These are phyloP conservation scores for Hirsutella rhossiliensis DNA, from an alignment of 2,329 filamentous ascomycete species.

Conservation along the genomic window DNA sequence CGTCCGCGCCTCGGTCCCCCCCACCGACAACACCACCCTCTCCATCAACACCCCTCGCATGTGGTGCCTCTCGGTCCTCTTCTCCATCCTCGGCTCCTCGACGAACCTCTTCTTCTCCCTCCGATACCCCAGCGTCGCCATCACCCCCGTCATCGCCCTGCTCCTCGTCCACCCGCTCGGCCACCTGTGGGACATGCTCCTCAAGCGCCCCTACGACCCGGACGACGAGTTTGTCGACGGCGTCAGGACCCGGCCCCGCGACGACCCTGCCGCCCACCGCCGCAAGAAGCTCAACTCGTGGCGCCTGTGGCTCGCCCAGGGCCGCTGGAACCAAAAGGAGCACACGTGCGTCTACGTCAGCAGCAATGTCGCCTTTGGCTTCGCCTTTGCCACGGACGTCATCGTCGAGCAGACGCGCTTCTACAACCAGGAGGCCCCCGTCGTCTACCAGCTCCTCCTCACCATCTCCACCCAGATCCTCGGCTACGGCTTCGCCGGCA, in stretches of 20 bases:
- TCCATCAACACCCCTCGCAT: slow-evolving; percentile 82
- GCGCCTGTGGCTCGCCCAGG: slow-evolving; percentile 67
- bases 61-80: slow-evolving; percentile 72
- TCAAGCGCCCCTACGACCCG: slow-evolving; percentile 50
- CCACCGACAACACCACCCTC: slow-evolving; percentile 62
- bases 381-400: slow-evolving; percentile 80
- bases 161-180: slow-evolving; percentile 77
- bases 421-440: slow-evolving; percentile 68
- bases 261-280: slow-evolving; percentile 7
- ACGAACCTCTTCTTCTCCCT: slow-evolving; percentile 84
- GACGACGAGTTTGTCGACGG: slow-evolving; percentile 39
- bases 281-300: slow-evolving; percentile 27
- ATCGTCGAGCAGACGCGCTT: slow-evolving; percentile 86
- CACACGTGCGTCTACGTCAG: slow-evolving; percentile 83
- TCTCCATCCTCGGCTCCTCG: slow-evolving; percentile 69
- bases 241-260: slow-evolving; percentile 14
- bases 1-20: slow-evolving; percentile 67
- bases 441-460: slow-evolving; percentile 69
- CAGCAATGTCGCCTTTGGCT: slow-evolving; percentile 82
- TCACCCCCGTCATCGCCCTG: slow-evolving; percentile 79
- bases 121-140: slow-evolving; percentile 81
- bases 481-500: slow-evolving; percentile 75
- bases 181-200: slow-evolving; percentile 60
- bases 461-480: slow-evolving; percentile 79
- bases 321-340: slow-evolving; percentile 78